Evolutionary conservation across 176 grass and related monocot species (phyloP), one percentile per base, ranked within the genome.

Genomic region (Phoenix dactylifera): DNA sequence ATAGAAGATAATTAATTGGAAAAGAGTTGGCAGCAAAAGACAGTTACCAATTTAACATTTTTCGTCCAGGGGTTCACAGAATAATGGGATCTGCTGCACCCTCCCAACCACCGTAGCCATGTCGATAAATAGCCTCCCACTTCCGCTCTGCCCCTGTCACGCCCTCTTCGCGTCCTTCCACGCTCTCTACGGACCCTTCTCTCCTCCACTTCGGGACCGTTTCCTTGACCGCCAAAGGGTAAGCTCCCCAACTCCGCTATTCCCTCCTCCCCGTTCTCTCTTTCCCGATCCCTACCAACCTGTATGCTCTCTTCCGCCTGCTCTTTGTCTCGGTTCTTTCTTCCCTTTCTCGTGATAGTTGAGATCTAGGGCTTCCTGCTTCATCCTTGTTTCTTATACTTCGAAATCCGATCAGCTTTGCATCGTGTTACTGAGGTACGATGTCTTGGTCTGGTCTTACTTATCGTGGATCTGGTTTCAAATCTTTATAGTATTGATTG

Each of bases 181-280:
- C 44, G 14, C 62, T 65, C 62, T 35, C 30, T 7, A 5, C 29
- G 59, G 26, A 3, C 26, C 4, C 7, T 1, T 44, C n/a, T 20
- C 59, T 16, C 14, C 57, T 59, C 57, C 26, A 29, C 22, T 28
- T 59, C 20, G 48, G 22, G 22, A 65, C 49, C 62, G 62, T 15
- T 65, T 26, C 19, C 62, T 52, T 49, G 20, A 49, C 49, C 16
- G 2, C 22, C 62, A 20, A 17, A 65, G 49, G 62, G 62, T 65
- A 20, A 65, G 49, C 44, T 25, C 48, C 50, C 48, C 30, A 16
- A 18, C 22, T 15, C 18, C 18, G 32, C 18, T 6, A 24, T 64
- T 50, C 16, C 14, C 18, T 15, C 18, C 51, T 53, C 16, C 16
- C 17, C 18, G 51, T 16, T 15, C 51, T 53, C 51, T 18, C 51